Evolutionary conservation across 139 green algal species (phyloP).

Genomic region (Monoraphidium neglectum): DNA sequence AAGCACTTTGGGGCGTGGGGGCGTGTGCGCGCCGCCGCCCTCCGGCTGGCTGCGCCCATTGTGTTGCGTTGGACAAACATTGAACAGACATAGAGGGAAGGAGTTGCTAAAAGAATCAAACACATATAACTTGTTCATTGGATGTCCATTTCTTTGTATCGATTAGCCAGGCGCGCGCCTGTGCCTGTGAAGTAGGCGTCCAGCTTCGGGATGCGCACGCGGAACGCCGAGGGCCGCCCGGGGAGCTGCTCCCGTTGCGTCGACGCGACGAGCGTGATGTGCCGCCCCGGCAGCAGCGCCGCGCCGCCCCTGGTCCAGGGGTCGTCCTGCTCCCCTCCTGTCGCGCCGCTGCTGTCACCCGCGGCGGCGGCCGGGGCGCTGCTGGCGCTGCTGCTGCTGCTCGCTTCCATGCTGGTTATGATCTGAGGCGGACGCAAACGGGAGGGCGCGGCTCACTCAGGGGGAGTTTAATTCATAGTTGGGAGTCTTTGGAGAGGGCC

Average conservation of each 20-base stretch:
- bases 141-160: too few relatives aligned
- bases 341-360: background rate
- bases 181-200: constrained; percentile 85
- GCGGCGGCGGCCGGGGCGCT: background rate
- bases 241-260: constrained; percentile 52
- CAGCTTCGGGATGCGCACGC: constrained; percentile 59
- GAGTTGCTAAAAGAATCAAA: too few relatives aligned
- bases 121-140: too few relatives aligned
- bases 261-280: constrained; percentile 69
- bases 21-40: too few relatives aligned
- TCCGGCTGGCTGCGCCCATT: too few relatives aligned
- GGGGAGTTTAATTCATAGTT: too few relatives aligned
- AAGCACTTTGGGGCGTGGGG: too few relatives aligned
- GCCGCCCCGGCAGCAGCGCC: background rate
- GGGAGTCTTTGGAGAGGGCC: too few relatives aligned
- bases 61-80: too few relatives aligned
- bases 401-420: constrained; percentile 51
- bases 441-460: too few relatives aligned
- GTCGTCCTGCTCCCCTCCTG: background rate
- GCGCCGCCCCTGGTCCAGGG: background rate
- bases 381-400: background rate
- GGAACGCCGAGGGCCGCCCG: constrained; percentile 31
- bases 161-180: constrained; percentile 45
- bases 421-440: constrained; percentile 29
- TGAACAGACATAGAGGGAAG: too few relatives aligned